These are phyloP conservation scores for Flaveria floridana DNA, from an alignment of 140 eudicot species.

Conservation along the genomic window DNA sequence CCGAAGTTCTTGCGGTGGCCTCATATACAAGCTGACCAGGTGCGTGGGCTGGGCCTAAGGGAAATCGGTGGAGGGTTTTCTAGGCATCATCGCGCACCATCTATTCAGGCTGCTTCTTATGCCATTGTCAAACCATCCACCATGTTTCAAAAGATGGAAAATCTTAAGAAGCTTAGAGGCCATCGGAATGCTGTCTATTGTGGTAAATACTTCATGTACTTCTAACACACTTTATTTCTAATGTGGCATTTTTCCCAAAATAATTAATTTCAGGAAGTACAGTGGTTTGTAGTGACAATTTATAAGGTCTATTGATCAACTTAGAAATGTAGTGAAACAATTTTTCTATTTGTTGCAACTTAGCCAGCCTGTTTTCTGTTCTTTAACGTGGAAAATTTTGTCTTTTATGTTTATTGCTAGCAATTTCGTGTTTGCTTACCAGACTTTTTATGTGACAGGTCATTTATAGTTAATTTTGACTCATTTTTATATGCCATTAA, in stretches of 20 bases:
- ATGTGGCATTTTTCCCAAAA: conserved; percentile 5
- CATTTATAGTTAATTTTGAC: conserved; percentile 13
- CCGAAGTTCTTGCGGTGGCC: conserved; percentile 88
- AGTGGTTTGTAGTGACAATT: conserved; percentile 3
- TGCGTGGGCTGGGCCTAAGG: conserved; percentile 74
- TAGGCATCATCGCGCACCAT: conserved; percentile 90
- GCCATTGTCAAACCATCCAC: conserved; percentile 92
- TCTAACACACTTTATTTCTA: neutral
- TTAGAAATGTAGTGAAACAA: neutral
- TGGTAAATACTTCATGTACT: conserved; percentile 40
- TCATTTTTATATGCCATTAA: conserved; percentile 21
- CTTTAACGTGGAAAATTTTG: neutral
- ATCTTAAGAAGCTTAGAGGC: conserved; percentile 71
- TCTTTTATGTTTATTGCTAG: conserved; percentile 13
- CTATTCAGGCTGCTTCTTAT: conserved; percentile 78
- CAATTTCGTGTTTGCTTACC: conserved; percentile 2
- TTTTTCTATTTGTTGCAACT: neutral
- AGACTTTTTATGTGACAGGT: conserved; percentile 3
- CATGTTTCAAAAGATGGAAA: conserved; percentile 88
- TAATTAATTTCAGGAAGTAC: neutral
- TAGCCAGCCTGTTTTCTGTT: neutral
- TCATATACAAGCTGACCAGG: conserved; percentile 81
- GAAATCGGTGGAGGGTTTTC: conserved; percentile 95
- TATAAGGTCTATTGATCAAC: neutral
- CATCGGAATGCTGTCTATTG: conserved; percentile 95